These are phyloP conservation scores for Aspergillus taichungensis DNA, from an alignment of 495 filamentous ascomycete genomes.

Conservation along the genomic window DNA sequence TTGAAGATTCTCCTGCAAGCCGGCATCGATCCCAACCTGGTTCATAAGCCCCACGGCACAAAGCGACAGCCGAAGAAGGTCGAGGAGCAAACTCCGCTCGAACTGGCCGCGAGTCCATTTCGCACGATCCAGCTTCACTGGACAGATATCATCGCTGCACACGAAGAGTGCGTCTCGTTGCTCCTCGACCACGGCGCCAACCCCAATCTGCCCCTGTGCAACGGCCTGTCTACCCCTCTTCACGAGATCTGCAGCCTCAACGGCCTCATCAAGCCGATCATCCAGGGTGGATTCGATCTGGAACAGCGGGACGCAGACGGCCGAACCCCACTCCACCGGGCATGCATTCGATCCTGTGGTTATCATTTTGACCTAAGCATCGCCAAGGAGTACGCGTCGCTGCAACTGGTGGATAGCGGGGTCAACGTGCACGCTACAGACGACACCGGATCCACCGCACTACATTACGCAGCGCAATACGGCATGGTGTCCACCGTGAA, in stretches of 20 bases:
- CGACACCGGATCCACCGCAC: slow-evolving; percentile 10
- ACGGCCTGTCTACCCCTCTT: not conserved
- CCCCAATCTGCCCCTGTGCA: slow-evolving; percentile 9
- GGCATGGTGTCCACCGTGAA: not conserved
- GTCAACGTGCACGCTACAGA: slow-evolving; percentile 7
- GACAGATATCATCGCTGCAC: too few relatives aligned
- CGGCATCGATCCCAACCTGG: too few relatives aligned
- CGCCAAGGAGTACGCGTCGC: not conserved
- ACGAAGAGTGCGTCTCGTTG: too few relatives aligned
- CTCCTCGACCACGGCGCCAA: not conserved
- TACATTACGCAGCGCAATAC: slow-evolving; percentile 17
- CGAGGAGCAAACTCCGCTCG: too few relatives aligned
- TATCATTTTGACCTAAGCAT: not conserved
- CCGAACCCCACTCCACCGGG: not conserved
- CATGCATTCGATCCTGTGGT: not conserved
- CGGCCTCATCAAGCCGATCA: not conserved
- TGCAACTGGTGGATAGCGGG: not conserved
- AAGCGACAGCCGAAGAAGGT: too few relatives aligned
- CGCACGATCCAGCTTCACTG: too few relatives aligned
- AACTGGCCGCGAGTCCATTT: too few relatives aligned
- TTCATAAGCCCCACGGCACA: too few relatives aligned
- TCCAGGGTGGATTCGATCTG: not conserved
- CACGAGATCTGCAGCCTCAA: slow-evolving; percentile 1
- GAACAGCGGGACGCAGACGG: not conserved
- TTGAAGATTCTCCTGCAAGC: too few relatives aligned